Evolutionary conservation across 176 grass and related monocot genomes (phyloP).

Genomic region (Cymbopogon citratus): DNA sequence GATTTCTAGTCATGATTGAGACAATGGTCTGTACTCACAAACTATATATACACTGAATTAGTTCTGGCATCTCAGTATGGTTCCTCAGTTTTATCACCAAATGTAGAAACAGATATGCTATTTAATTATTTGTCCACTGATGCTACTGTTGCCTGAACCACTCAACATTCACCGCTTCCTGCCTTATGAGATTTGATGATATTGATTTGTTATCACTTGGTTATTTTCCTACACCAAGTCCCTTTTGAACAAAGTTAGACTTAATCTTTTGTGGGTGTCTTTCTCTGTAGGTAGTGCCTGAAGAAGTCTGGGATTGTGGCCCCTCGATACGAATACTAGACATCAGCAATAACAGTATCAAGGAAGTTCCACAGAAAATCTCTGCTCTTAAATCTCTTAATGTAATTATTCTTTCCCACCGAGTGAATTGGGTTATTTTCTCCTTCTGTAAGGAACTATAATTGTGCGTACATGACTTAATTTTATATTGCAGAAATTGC

Average conservation of each 20-base stretch:
- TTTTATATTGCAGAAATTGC: slow-evolving; percentile 69
- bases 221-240: neutral
- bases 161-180: neutral
- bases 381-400: slow-evolving; percentile 59
- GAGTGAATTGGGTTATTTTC: slow-evolving; percentile 6
- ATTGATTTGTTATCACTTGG: neutral
- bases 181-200: neutral
- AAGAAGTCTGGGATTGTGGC: slow-evolving; percentile 89
- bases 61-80: neutral
- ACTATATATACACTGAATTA: neutral
- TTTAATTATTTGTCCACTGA: neutral
- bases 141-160: slow-evolving; percentile 4
- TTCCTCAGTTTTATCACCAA: slow-evolving; percentile 7
- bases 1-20: neutral
- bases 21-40: neutral
- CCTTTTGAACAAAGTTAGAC: neutral
- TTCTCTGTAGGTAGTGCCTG: slow-evolving; percentile 60
- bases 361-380: slow-evolving; percentile 67
- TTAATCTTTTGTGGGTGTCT: neutral
- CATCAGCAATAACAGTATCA: slow-evolving; percentile 57
- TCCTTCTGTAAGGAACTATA: slow-evolving; percentile 19
- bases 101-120: neutral
- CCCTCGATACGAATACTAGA: slow-evolving; percentile 67
- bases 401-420: slow-evolving; percentile 39
- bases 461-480: neutral